phyloP scores from a whole-genome alignment of 495 filamentous ascomycete species.

The Apodospora peruviana region DNA sequence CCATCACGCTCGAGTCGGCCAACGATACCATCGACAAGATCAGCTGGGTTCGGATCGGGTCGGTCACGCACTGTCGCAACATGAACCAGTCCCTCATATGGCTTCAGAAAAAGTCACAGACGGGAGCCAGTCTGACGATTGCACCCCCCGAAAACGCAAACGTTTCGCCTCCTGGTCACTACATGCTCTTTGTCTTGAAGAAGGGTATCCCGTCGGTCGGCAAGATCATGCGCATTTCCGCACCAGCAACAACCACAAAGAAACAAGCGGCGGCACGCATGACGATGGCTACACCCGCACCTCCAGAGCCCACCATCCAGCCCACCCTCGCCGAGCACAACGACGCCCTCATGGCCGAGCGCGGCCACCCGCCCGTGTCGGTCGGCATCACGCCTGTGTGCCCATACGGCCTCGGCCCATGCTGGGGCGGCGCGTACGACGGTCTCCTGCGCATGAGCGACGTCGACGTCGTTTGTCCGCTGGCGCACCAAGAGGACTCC shows the following conservation, averaged over 20 bases:
- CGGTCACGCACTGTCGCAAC: constrained; percentile 8
- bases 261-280: background rate
- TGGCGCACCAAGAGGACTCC: constrained; percentile 3
- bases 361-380: background rate
- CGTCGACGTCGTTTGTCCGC: constrained; percentile 3
- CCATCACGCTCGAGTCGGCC: constrained; percentile 3
- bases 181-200: background rate
- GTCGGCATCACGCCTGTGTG: constrained; percentile 5
- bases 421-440: constrained; percentile 9
- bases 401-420: constrained; percentile 9
- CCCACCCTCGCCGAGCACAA: background rate
- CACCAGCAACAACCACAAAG: background rate
- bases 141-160: background rate
- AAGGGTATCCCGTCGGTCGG: background rate
- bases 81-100: constrained; percentile 9
- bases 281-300: background rate
- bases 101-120: background rate
- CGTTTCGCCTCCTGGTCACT: background rate
- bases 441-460: background rate
- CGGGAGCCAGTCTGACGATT: background rate
- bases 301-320: background rate
- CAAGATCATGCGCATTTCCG: background rate
- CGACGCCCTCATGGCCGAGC: background rate
- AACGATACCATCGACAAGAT: background rate
- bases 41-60: constrained; percentile 8